Evolutionary conservation across 108 stramenopile species (phyloP).

Genomic region (Phaeodactylum tricornutum): DNA sequence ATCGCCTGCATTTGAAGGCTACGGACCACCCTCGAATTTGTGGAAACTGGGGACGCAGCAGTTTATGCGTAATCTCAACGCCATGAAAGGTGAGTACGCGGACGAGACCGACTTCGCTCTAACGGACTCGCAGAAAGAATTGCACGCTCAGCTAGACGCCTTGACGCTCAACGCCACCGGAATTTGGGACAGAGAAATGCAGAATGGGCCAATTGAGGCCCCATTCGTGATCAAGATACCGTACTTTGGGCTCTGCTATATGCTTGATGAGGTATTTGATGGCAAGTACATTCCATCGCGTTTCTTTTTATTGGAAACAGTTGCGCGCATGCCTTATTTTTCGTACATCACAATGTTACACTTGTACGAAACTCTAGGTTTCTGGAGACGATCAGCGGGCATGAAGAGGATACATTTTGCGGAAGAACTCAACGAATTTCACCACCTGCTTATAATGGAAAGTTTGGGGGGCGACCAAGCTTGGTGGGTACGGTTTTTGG

Average conservation of each 20-base stretch:
- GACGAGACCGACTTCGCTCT: slow-evolving; percentile 25
- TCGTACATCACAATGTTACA: slow-evolving; percentile 85
- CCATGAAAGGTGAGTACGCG: slow-evolving; percentile 50
- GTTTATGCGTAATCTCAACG: slow-evolving; percentile 45
- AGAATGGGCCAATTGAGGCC: slow-evolving; percentile 29
- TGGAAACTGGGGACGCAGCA: slow-evolving; percentile 33
- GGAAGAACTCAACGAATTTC: slow-evolving; percentile 53
- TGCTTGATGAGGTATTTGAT: slow-evolving; percentile 57
- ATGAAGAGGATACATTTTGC: slow-evolving; percentile 83
- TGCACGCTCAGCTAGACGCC: slow-evolving; percentile 24
- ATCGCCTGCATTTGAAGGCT: slow-evolving; percentile 18
- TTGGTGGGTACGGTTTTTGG: slow-evolving; percentile 67
- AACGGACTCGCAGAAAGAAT: slow-evolving; percentile 20
- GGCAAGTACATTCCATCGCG: slow-evolving; percentile 20
- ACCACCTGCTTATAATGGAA: slow-evolving; percentile 87
- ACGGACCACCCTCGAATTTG: slow-evolving; percentile 50
- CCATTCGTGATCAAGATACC: slow-evolving; percentile 49
- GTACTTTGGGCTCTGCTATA: slow-evolving; percentile 35
- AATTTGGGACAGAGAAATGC: slow-evolving; percentile 47
- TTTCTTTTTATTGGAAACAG: slow-evolving; percentile 80
- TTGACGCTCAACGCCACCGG: slow-evolving; percentile 37
- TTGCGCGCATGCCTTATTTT: slow-evolving; percentile 91
- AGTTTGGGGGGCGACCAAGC: slow-evolving; percentile 71
- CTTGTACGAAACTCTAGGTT: slow-evolving; percentile 84
- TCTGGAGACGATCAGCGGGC: slow-evolving; percentile 65